phyloP scores from a whole-genome alignment of 495 filamentous ascomycete genomes.

The Penicillium cataractarum region DNA sequence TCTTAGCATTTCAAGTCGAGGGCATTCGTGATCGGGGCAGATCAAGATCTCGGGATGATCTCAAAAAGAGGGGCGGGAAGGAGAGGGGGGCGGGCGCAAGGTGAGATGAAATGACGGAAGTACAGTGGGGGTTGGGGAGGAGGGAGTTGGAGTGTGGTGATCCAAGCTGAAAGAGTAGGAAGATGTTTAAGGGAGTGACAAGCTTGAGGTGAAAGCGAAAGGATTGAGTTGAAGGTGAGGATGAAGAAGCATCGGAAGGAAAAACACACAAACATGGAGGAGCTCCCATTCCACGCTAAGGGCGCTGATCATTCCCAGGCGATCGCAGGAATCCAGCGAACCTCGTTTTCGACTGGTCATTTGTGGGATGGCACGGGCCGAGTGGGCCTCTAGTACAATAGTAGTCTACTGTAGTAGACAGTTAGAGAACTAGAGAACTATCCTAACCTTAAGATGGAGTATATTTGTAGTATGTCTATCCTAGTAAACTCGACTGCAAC shows the following conservation, averaged over 20 bases:
- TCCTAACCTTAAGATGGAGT: no score
- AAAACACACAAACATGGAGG: conserved; percentile 19
- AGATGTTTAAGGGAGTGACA: not conserved
- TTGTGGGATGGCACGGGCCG: conserved; percentile 1
- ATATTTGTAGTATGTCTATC: no score
- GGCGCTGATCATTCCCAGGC: conserved; percentile 30
- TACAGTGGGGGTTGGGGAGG: not conserved
- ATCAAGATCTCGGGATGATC: not conserved
- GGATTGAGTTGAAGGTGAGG: not conserved
- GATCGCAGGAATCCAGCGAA: conserved; percentile 19
- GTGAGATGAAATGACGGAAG: conserved; percentile 10
- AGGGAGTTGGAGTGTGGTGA: not conserved
- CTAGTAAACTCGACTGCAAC: no score
- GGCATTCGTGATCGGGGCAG: conserved; percentile 21
- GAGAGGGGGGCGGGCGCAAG: conserved; percentile 5
- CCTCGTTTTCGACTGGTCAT: not conserved
- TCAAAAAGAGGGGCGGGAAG: conserved; percentile 7
- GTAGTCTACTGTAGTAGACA: no score
- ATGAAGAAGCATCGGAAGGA: not conserved
- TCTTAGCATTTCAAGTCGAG: conserved; percentile 24
- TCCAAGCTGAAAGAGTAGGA: conserved; percentile 3
- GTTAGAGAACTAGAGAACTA: no score
- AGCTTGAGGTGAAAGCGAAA: not conserved
- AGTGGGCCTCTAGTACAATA: not conserved
- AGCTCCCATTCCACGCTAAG: conserved; percentile 25